Percentiles rank a stretch among this genome's conserved stretches.
These are phyloP conservation scores for Phytophthora colocasiae DNA, from an alignment of 352 stramenopile genomes.

Conservation along the genomic window DNA sequence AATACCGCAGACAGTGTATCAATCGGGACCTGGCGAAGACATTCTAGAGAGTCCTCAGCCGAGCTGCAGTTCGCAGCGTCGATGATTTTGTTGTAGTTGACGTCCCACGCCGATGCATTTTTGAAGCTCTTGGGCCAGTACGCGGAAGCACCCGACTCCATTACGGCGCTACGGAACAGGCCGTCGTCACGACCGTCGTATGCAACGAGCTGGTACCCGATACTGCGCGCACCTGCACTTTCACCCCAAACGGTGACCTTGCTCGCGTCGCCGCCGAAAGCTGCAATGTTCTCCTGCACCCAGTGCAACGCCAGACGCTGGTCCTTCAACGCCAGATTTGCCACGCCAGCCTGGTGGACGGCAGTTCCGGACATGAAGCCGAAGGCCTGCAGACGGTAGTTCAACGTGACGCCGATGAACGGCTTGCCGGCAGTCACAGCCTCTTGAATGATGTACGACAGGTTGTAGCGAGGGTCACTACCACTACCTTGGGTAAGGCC, in stretches of 20 bases:
- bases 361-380: slow-evolving; percentile 37
- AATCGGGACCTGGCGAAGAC: slow-evolving; percentile 35
- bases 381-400: slow-evolving; percentile 46
- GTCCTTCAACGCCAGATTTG: slow-evolving; percentile 88
- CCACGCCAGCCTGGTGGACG: slow-evolving; percentile 48
- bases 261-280: slow-evolving; percentile 22
- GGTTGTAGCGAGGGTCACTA: slow-evolving; percentile 39
- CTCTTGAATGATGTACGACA: slow-evolving; percentile 39
- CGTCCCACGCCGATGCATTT: slow-evolving; percentile 25
- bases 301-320: slow-evolving; percentile 83
- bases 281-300: slow-evolving; percentile 30
- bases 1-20: slow-evolving; percentile 22
- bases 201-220: slow-evolving; percentile 33
- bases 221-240: slow-evolving; percentile 51
- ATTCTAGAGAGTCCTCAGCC: slow-evolving; percentile 23
- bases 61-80: slow-evolving; percentile 28
- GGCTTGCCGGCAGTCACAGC: slow-evolving; percentile 19
- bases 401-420: slow-evolving; percentile 48
- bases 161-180: slow-evolving; percentile 29
- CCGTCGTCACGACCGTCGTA: slow-evolving; percentile 33
- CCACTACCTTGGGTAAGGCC: slow-evolving; percentile 31
- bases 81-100: slow-evolving; percentile 36
- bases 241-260: slow-evolving; percentile 34
- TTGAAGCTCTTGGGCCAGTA: slow-evolving; percentile 9
- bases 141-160: slow-evolving; percentile 28